Base-by-base conservation (phyloP, 805 yeast species). In the Candida railenensis region DNA sequence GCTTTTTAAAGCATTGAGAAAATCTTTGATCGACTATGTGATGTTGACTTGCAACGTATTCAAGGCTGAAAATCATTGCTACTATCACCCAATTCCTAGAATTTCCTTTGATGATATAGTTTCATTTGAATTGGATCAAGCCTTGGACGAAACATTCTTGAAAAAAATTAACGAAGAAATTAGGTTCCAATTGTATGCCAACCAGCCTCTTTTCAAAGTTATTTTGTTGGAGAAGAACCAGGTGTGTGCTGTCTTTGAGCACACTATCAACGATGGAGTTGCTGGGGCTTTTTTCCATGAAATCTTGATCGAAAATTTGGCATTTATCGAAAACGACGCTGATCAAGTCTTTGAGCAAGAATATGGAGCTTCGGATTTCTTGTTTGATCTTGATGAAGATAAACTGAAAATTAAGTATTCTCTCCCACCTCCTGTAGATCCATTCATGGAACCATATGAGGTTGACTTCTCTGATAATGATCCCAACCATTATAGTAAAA, bases 221-320 rank as follows among this genome's bases (percentile, higher is more conserved):
- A 30, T 64, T 16, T 34, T 69, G 8, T 43, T 57, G 2, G 68
- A 64, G 0, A 43, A 51, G 2, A 46, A 46, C 20, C 50, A 58
- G 25, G 44, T 70, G 19, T 56, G 62, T 3, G 65, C 46, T 2
- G 55, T 57, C 0, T 61, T 66, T 20, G 76, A 71, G 43, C 76
- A 71, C 50, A 62, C 73, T 4, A 56, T 68, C 12, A 63, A 63
- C n/a, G 76, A 71, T 48, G 76, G 75, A 1, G 53, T 69, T 4
- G 70, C 61, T 8, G 74, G 65, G 0, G 55, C 53, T 25, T 53
- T 53, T 40, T 64, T 70, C 52, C 74, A 69, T 43, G 70, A 70
- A 49, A 54, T 61, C 3, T 57, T 69, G 19, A 50, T 69, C 34
- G 60, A 63, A 15, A 61, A 59, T 38, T 48, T 67, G 43, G 60